phyloP scores from a whole-genome alignment of 345 rosid species.

The Boechera stricta region DNA sequence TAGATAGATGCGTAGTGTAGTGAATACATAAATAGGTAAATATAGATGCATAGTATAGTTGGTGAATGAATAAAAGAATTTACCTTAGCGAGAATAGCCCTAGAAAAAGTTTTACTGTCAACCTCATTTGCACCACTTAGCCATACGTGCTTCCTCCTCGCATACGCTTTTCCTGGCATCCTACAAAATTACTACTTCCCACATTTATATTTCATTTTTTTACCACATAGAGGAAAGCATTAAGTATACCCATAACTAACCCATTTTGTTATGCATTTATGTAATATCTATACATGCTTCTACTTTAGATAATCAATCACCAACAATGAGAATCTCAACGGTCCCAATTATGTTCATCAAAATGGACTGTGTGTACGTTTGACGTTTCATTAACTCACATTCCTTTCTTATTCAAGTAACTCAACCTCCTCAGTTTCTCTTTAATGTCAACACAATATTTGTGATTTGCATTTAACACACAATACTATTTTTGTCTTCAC shows the following conservation, averaged over 20 bases:
- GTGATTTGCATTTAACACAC: slow-evolving; percentile 37
- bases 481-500: slow-evolving; percentile 40
- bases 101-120: slow-evolving; percentile 87
- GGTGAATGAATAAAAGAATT: background rate
- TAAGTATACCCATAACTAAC: slow-evolving; percentile 26
- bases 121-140: slow-evolving; percentile 81
- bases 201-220: slow-evolving; percentile 12
- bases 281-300: slow-evolving; percentile 21
- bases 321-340: slow-evolving; percentile 30
- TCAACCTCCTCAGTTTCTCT: slow-evolving; percentile 35
- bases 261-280: slow-evolving; percentile 32
- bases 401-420: slow-evolving; percentile 42
- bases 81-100: slow-evolving; percentile 99
- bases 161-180: slow-evolving; percentile 93
- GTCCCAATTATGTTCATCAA: slow-evolving; percentile 25
- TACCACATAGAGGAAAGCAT: slow-evolving; percentile 17
- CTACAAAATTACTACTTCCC: slow-evolving; percentile 48
- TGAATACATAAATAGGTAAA: slow-evolving; percentile 10
- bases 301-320: slow-evolving; percentile 36
- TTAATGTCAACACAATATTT: slow-evolving; percentile 28
- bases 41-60: slow-evolving; percentile 14
- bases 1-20: background rate
- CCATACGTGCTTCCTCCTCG: slow-evolving; percentile 84
- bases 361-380: slow-evolving; percentile 20
- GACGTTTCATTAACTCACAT: slow-evolving; percentile 21